Evolutionary conservation across 495 filamentous ascomycete species (phyloP), one percentile per base, ranked within the genome.

Genomic region (Aspergillus avenaceus): DNA sequence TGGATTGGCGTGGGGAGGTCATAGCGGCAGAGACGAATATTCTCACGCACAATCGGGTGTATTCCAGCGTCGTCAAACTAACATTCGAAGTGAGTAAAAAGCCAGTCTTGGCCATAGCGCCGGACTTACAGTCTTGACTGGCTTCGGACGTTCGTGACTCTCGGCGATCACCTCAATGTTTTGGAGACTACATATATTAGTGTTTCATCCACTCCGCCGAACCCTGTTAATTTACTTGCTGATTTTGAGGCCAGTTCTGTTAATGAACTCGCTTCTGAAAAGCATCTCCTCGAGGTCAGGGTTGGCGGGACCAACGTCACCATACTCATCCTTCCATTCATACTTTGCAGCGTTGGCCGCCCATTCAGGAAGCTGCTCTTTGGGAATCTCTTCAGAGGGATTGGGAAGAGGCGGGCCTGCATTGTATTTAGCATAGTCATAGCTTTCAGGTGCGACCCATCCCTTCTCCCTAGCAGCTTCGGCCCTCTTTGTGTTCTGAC

Each of bases 321-420:
- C 93, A 53, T 76, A 85, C 4, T 95, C 89, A 2, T 88, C 88
- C 8, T 83, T 75, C 86, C 87, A 97, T 62, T 95, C 84, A 49
- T 98, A 97, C 13, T 84, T 77, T 1, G 56, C 58, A 22, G 84
- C 84, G 47, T 78, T 80, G 12, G 73, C 70, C 47, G 74, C 74
- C 84, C 83, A 88, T 8, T 60, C 56, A 4, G 66, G 61, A 14
- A 59, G 29, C 1, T 66, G 49, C 14, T 58, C 57, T 26, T 36
- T 24, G 13, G 37, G 12, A 3, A 49, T 42, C 27, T 54, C 54
- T 16, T 59, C 61, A 19, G 58, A 47, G 37, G 55, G 64, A 25
- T 63, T 65, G 1, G 48, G 41, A 36, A 54, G 46, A 50, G 54
- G 65, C 38, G 42, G 69, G 62, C 67, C 72, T 13, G 29, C 27